Percentiles rank a stretch among this genome's conserved stretches.
Conservation (phyloP, 139 green algal genomes). For the Nannochloris sp. region DNA sequence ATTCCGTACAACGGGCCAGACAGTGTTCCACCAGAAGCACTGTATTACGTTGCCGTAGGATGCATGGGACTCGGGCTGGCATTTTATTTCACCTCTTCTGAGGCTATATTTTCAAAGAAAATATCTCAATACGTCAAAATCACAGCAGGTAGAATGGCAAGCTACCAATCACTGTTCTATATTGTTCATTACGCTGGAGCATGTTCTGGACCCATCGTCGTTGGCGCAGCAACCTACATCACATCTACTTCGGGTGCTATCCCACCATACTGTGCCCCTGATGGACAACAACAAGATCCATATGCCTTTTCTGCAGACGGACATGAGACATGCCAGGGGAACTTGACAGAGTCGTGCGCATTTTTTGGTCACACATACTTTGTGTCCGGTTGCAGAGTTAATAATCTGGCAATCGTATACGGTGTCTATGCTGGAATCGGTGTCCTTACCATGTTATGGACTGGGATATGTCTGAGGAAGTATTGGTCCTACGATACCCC, state of each 20-base stretch:
- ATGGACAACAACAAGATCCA: neutral
- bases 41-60: neutral
- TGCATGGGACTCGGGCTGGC: neutral
- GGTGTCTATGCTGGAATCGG: neutral
- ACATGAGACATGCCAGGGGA: too few species aligned
- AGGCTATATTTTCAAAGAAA: slow-evolving; percentile 27
- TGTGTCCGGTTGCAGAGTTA: slow-evolving; percentile 15
- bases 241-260: slow-evolving; percentile 11
- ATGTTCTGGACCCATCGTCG: slow-evolving; percentile 17
- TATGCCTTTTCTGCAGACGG: neutral
- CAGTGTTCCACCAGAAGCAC: neutral
- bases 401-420: slow-evolving; percentile 8
- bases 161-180: slow-evolving; percentile 10
- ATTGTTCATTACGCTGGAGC: slow-evolving; percentile 6
- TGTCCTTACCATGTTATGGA: too few species aligned
- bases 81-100: slow-evolving; percentile 5
- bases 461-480: too few species aligned
- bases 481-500: too few species aligned
- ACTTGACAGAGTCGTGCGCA: neutral
- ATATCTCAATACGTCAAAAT: slow-evolving; percentile 24
- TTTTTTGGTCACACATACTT: slow-evolving; percentile 15
- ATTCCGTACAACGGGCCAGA: slow-evolving; percentile 15
- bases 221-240: slow-evolving; percentile 10
- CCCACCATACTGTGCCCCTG: slow-evolving; percentile 4
- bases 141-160: slow-evolving; percentile 7